Base-by-base conservation (phyloP, 495 filamentous ascomycete species). In the Aspergillus funiculosus region DNA sequence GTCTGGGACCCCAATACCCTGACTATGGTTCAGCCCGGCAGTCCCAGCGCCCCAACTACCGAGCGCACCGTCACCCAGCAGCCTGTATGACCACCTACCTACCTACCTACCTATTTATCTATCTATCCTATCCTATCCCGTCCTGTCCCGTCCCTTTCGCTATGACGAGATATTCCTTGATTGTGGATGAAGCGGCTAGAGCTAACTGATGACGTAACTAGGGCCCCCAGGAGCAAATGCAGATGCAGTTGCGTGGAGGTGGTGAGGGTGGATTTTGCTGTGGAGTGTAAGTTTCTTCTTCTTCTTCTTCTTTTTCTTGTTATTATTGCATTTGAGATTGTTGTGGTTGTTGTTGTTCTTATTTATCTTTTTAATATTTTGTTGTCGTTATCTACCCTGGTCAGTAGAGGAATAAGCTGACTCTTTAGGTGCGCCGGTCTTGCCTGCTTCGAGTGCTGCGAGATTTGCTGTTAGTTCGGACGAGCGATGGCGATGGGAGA, bases 381-480 rank as follows among this genome's bases (percentile, higher is more conserved):
- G 6, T 6, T n/a, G n/a, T n/a, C n/a, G n/a, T n/a, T n/a, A n/a
- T n/a, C n/a, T n/a, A n/a, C n/a, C n/a, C n/a, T n/a, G n/a, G n/a
- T n/a, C n/a, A n/a, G n/a, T n/a, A 30, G 7, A 22, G 18, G 8
- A 32, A 6, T 18, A 10, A 11, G n/a, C 46, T 53, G 45, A 39
- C 27, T 17, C 7, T 8, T 36, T 47, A 72, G 69, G 15, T 70
- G 66, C 39, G 66, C 69, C 22, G 69, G 67, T 61, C 56, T 70
- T 25, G 48, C 59, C 22, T 68, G 66, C 53, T 70, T 71, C 55
- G 69, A 71, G 50, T 73, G 69, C 61, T 63, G 57, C 29, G 67
- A 73, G 50, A 61, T 61, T 26, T 73, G 69, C 64, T 71, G 69
- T 41, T 72, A 72, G 41, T 56, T 11, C n/a, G n/a, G n/a, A n/a